A percentile compares a stretch with the other conserved stretches of the same genome.
Conservation (phyloP, 305 asterid species). For the Fraxinus floribunda region DNA sequence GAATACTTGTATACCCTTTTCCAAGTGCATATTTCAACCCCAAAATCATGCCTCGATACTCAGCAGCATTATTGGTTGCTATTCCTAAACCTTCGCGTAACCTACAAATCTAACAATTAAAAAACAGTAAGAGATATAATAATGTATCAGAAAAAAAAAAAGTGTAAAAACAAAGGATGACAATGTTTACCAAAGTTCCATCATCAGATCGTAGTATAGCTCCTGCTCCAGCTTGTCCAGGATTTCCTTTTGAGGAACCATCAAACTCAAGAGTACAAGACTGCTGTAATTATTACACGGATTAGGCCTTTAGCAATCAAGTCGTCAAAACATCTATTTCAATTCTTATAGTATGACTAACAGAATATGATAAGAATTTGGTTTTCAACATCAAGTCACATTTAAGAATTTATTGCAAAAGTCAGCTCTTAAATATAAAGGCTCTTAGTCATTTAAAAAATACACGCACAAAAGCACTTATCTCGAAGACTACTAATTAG, state of each 20-base stretch:
- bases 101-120: slow-evolving; percentile 62
- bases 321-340: slow-evolving; percentile 1
- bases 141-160: slow-evolving; percentile 6
- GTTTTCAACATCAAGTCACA: slow-evolving; percentile 19
- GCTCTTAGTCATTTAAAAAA: slow-evolving; percentile 12
- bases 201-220: slow-evolving; percentile 85
- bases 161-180: background rate
- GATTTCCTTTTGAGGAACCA: slow-evolving; percentile 98
- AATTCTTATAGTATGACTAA: background rate
- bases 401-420: background rate
- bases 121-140: slow-evolving; percentile 25
- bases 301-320: slow-evolving; percentile 20
- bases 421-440: background rate
- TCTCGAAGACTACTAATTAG: slow-evolving; percentile 6
- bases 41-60: slow-evolving; percentile 87
- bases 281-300: slow-evolving; percentile 39
- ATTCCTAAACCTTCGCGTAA: slow-evolving; percentile 91
- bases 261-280: slow-evolving; percentile 95
- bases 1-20: slow-evolving; percentile 79
- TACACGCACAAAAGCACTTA: slow-evolving; percentile 11
- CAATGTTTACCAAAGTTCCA: slow-evolving; percentile 68
- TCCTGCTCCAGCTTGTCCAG: slow-evolving; percentile 99
- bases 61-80: slow-evolving; percentile 89
- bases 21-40: slow-evolving; percentile 77
- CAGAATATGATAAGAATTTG: background rate